Base-by-base conservation (phyloP, 352 stramenopile species). In the Pythium chondricola region DNA sequence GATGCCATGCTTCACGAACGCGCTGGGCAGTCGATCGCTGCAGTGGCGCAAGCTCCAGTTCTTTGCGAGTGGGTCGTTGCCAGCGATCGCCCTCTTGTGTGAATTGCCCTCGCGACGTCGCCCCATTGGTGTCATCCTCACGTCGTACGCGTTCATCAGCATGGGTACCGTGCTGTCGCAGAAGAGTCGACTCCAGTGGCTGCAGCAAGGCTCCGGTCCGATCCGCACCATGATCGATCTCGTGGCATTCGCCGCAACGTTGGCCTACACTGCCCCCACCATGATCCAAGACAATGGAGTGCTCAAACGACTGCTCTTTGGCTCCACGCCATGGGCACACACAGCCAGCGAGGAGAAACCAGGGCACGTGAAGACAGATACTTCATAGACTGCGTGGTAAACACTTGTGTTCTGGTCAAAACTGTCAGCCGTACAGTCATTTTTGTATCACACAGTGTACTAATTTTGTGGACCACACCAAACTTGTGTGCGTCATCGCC, bases 71-170 rank as follows among this genome's bases (percentile, higher is more conserved):
- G 74, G 74, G 3, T 62, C 69, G 27, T 42, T 86, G 14, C 68
- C 71, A 1, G 66, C 69, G n/a, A 38, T 69, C 6, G 61, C 74
- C 32, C 62, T 86, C 30, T 62, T 84, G 37, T 74, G 75, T 33
- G 74, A 86, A 48, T 65, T 64, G 4, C 60, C 62, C 1, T 73
- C 67, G 11, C 56, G 74, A n/a, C 50, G 72, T 18, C 61, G 63
- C 2, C 71, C 72, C 1, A 77, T 84, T 35, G 71, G 65, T 9
- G 61, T 86, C 7, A 81, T 86, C 49, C 72, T 86, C 40, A 65
- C 62, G 16, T 81, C 74, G 29, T 86, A 86, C 31, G 62, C 62
- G 50, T 71, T 83, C 5, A 52, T 83, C 39, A 86, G 71, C 33
- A 58, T 81, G 40, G 64, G 63, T 25, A 67, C 59, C 3, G 71